Evolutionary conservation across 2,329 filamentous ascomycete genomes (phyloP).

Genomic region (Venturia oleaginea): DNA sequence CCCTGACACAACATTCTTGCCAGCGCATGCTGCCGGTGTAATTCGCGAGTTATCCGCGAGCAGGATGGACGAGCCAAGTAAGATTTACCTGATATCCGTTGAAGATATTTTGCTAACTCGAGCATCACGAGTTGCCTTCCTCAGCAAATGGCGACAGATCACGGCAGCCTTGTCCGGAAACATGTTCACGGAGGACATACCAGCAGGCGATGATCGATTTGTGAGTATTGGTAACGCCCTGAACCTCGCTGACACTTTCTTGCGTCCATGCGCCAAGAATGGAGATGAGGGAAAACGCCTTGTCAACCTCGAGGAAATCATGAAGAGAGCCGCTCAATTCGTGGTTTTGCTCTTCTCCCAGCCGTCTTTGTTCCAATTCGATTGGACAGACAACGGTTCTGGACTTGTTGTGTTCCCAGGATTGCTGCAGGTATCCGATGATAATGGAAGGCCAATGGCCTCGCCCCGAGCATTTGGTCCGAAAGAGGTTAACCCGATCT

Average conservation of each 20-base stretch:
- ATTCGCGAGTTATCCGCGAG: conserved; percentile 18
- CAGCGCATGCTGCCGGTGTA: conserved; percentile 21
- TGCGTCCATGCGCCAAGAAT: conserved; percentile 23
- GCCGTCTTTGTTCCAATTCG: conserved; percentile 25
- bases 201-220: conserved; percentile 20
- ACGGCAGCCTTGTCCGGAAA: conserved; percentile 24
- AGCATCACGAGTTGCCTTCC: conserved; percentile 18
- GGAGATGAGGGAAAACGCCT: conserved; percentile 23
- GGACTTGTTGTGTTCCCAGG: conserved; percentile 26
- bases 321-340: conserved; percentile 26
- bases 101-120: background rate
- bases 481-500: conserved; percentile 8
- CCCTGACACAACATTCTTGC: conserved; percentile 21
- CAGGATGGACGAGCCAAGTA: conserved; percentile 17
- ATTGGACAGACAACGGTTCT: conserved; percentile 23
- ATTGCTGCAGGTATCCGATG: conserved; percentile 26
- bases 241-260: conserved; percentile 21
- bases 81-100: background rate
- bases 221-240: conserved; percentile 20
- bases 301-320: conserved; percentile 26
- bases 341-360: conserved; percentile 30
- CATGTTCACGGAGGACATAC: conserved; percentile 21
- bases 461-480: conserved; percentile 22
- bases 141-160: conserved; percentile 25
- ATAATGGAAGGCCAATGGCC: conserved; percentile 21